Evolutionary conservation across 2,329 filamentous ascomycete species (phyloP).

Genomic region (Diplodia sapinea): DNA sequence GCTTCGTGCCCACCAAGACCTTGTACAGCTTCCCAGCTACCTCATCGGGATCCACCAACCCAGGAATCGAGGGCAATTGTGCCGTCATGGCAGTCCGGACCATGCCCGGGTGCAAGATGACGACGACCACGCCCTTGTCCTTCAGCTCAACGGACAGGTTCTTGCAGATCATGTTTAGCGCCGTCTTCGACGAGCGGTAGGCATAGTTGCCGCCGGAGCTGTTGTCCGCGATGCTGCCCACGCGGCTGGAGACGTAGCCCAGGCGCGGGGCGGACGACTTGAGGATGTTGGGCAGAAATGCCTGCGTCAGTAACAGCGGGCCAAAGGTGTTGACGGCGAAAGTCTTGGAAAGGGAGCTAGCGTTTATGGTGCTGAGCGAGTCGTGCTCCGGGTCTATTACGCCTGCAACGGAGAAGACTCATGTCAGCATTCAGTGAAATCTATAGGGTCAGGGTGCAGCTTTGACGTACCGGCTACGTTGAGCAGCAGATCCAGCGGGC

Average conservation of each 20-base stretch:
- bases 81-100: slow-evolving; percentile 48
- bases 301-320: slow-evolving; percentile 53
- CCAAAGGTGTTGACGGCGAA: slow-evolving; percentile 55
- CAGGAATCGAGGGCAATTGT: slow-evolving; percentile 33
- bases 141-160: slow-evolving; percentile 51
- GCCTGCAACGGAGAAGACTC: slow-evolving; percentile 35
- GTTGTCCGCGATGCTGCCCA: slow-evolving; percentile 54
- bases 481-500: slow-evolving; percentile 47
- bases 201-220: slow-evolving; percentile 51
- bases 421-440: background rate
- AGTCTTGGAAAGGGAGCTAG: slow-evolving; percentile 42
- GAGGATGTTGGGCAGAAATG: slow-evolving; percentile 51
- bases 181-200: slow-evolving; percentile 54
- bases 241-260: slow-evolving; percentile 52
- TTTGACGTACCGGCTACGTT: slow-evolving; percentile 44
- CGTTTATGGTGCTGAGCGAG: slow-evolving; percentile 41
- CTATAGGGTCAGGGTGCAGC: background rate
- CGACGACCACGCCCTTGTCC: slow-evolving; percentile 48
- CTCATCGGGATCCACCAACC: slow-evolving; percentile 54
- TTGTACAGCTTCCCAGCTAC: slow-evolving; percentile 54
- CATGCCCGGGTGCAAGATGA: slow-evolving; percentile 53
- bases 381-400: slow-evolving; percentile 46
- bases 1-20: slow-evolving; percentile 48
- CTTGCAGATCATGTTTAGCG: slow-evolving; percentile 54
- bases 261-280: slow-evolving; percentile 43